Evolutionary conservation across 192 early-diverging fungal species (phyloP), one percentile per base, ranked within the genome.

Genomic region (Coemansia furcata): DNA sequence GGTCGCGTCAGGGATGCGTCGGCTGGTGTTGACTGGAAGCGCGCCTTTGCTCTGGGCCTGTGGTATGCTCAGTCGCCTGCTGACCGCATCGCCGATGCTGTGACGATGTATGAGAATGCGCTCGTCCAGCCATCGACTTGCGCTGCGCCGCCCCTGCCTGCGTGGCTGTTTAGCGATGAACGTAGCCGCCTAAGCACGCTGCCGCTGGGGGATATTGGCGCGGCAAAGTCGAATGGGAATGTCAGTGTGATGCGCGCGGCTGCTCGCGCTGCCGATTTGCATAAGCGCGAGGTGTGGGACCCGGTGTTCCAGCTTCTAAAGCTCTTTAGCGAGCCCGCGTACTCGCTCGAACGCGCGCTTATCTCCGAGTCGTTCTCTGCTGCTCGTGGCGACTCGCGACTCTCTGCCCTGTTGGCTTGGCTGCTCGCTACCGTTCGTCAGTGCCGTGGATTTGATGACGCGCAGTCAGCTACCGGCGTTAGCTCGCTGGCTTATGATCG

Each of bases 241-340:
- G 32, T 35, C 12, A 14, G 54, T 9, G 54, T 17, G 29, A n/a
- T 11, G 30, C 29, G 54, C 3, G 54, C 54, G 15, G 54, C 54
- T 17, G 29, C 15, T 30, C 58, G 58, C 4, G 69, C 65, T 7
- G 63, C 78, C 37, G 78, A 84, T 12, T 52, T 68, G 58, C 1
- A 32, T 15, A 23, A 15, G 8, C 59, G 69, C 23, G 52, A 60
- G 14, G 71, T 72, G 30, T 85, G 69, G 57, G 91, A 94, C 65
- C 80, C 93, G 23, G 82, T 80, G 42, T 97, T 86, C 69, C 92
- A 93, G 71, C 82, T 97, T 33, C 74, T 97, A 12, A 85, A 87
- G 59, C 69, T 94, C 11, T 84, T 68, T 62, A 80, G 82, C 9
- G 65, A 88, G 12, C 50, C 72, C 17, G 67, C 84, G 4, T 83